A percentile compares a stretch with the other conserved stretches of the same genome.
phyloP scores from a whole-genome alignment of 2,329 filamentous ascomycete genomes.

The Neofusicoccum ribis region DNA sequence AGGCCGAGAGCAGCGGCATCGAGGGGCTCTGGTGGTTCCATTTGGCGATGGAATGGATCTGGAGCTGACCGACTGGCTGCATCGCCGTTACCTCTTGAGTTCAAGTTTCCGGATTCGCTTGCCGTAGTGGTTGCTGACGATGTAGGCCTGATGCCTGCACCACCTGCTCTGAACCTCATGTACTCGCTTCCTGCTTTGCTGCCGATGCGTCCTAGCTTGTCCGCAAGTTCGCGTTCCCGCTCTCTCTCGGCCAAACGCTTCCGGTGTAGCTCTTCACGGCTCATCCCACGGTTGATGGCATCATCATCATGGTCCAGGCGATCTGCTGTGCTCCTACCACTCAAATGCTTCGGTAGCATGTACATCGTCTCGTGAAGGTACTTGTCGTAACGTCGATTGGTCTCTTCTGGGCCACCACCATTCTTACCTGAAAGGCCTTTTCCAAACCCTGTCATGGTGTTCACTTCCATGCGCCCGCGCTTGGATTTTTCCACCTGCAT shows the following conservation, averaged over 20 bases:
- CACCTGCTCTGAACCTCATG: constrained; percentile 50
- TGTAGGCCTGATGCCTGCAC: background rate
- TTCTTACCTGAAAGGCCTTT: constrained; percentile 25
- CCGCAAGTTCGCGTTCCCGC: constrained; percentile 71
- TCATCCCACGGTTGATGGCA: constrained; percentile 55
- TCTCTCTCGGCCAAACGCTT: constrained; percentile 66
- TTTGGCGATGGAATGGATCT: constrained; percentile 3
- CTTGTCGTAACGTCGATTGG: constrained; percentile 53
- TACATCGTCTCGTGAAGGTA: constrained; percentile 55
- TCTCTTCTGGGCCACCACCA: constrained; percentile 26
- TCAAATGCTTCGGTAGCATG: constrained; percentile 36
- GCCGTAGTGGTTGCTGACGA: background rate
- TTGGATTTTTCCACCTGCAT: constrained; percentile 72
- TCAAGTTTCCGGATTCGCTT: background rate
- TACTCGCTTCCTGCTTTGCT: constrained; percentile 68
- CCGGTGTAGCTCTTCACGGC: constrained; percentile 66
- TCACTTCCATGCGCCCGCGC: constrained; percentile 74
- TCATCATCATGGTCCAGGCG: constrained; percentile 67
- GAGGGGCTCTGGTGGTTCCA: background rate
- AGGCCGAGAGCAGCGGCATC: constrained; percentile 44
- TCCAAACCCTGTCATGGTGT: constrained; percentile 58
- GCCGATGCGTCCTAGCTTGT: constrained; percentile 64
- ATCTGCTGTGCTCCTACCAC: constrained; percentile 54
- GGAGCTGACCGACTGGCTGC: background rate
- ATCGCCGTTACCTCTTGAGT: constrained; percentile 4